Conservation (phyloP, 805 yeast genomes). For the Torulaspora maleeae region DNA sequence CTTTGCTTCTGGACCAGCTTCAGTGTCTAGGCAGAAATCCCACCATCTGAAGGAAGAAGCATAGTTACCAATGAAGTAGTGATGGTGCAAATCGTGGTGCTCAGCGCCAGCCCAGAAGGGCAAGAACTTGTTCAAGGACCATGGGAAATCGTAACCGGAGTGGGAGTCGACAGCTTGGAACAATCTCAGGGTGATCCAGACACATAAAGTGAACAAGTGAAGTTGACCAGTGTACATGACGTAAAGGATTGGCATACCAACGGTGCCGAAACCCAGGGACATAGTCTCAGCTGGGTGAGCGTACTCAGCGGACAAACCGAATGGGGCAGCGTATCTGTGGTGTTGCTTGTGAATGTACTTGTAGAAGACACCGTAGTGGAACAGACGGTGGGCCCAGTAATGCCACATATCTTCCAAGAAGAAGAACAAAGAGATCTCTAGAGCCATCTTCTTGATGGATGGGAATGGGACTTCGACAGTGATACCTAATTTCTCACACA, state of each 20-base stretch:
- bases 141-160: conserved; percentile 97
- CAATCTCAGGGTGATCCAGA: conserved; percentile 84
- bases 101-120: conserved; percentile 99
- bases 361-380: conserved; percentile 86
- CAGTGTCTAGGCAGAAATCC: conserved; percentile 86
- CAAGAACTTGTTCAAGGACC: conserved; percentile 86
- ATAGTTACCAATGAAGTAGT: conserved; percentile 90
- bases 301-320: conserved; percentile 94
- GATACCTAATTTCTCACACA: conserved; percentile 78
- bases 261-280: conserved; percentile 90
- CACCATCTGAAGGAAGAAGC: conserved; percentile 95
- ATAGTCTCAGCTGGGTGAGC: conserved; percentile 95
- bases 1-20: conserved; percentile 80
- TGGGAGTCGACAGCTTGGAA: conserved; percentile 97
- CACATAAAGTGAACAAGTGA: conserved; percentile 83
- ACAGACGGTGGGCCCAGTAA: conserved; percentile 87
- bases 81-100: conserved; percentile 97
- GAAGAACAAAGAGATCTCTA: conserved; percentile 74
- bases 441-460: conserved; percentile 46
- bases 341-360: conserved; percentile 95
- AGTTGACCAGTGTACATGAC: conserved; percentile 69
- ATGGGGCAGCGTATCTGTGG: conserved; percentile 97
- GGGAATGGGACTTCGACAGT: conserved; percentile 84
- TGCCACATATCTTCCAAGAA: conserved; percentile 94
- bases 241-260: conserved; percentile 87